Base-by-base conservation (phyloP, 352 stramenopile genomes). In the Phytophthora cryptogea region DNA sequence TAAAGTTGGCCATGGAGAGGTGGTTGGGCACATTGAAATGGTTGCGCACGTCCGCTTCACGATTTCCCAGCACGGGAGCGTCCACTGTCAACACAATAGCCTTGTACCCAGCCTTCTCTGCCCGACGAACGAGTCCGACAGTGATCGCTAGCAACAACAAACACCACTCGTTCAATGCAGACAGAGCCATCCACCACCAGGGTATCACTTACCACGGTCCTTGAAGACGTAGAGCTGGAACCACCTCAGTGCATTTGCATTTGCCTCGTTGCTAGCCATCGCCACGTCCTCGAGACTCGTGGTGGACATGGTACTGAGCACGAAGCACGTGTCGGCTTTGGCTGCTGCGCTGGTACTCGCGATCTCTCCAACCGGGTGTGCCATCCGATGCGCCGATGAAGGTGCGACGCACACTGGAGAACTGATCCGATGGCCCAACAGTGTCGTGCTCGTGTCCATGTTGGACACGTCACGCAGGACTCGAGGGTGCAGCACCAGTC, bases 161-260 rank as follows among this genome's bases (percentile, higher is more conserved):
- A 17, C 33, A 44, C 9, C 27, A 51, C 11, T 5, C 33, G 30
- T 59, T 20, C 51, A 45, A 36, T 11, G 11, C 32, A 49, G 0
- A 30, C 13, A 23, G 13, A 23, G 13, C 37, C 5, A 30, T 16
- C 16, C 23, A 4, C 5, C 27, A 2, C n/a, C 31, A 17, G 13
- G 9, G n/a, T 10, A 33, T 20, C 26, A 76, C 68, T 36, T 62
- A 87, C 80, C 59, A 17, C 81, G 77, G 75, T 90, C 76, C 54
- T 95, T 96, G 82, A 97, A 98, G 27, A 98, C 92, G 71, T 98
- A 98, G 33, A 98, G 80, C 68, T 98, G 94, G 65, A 95, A 98
- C 59, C 96, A 96, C 52, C 96, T 93, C 7, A 97, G 77, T 13
- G 90, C 89, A 37, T 89, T 51, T 5, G 66, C 72, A 36, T 86